phyloP scores from a whole-genome alignment of 495 filamentous ascomycete species.

The Saxophila tyrrhenica region DNA sequence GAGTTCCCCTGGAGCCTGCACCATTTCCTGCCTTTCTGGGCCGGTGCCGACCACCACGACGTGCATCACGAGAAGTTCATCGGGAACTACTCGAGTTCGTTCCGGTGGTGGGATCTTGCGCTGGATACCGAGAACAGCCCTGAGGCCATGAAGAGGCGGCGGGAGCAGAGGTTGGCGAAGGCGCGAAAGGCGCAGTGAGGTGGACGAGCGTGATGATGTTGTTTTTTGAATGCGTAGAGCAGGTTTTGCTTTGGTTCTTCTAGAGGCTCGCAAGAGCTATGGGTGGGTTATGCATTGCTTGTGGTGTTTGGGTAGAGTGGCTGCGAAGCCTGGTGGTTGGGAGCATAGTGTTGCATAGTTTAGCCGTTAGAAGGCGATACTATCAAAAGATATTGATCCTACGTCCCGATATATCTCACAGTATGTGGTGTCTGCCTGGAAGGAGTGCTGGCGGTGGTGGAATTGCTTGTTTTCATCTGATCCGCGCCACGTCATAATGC shows the following conservation, averaged over 20 bases:
- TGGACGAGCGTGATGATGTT: background rate
- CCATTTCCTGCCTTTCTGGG: conserved; percentile 96
- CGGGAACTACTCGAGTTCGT: conserved; percentile 94
- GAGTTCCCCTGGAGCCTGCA: conserved; percentile 96
- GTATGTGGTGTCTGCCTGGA: too few relatives aligned
- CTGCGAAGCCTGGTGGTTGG: too few relatives aligned
- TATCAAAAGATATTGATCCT: too few relatives aligned
- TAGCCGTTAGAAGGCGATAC: too few relatives aligned
- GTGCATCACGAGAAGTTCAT: conserved; percentile 95
- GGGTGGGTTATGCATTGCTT: too few relatives aligned
- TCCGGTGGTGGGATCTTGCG: conserved; percentile 96
- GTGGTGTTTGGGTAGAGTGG: too few relatives aligned
- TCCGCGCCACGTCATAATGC: background rate
- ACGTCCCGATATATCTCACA: too few relatives aligned
- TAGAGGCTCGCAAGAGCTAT: background rate
- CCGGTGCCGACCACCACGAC: conserved; percentile 92
- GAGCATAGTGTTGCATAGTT: too few relatives aligned
- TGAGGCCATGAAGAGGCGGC: conserved; percentile 71
- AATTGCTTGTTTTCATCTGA: background rate
- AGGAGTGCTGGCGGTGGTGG: too few relatives aligned
- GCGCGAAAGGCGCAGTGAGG: conserved; percentile 55
- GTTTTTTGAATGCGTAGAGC: background rate
- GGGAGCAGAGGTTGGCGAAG: conserved; percentile 63
- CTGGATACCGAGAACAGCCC: conserved; percentile 88
- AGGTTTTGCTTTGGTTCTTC: background rate